Conservation (phyloP, 306 rosid genomes). For the Prunus mongolica region DNA sequence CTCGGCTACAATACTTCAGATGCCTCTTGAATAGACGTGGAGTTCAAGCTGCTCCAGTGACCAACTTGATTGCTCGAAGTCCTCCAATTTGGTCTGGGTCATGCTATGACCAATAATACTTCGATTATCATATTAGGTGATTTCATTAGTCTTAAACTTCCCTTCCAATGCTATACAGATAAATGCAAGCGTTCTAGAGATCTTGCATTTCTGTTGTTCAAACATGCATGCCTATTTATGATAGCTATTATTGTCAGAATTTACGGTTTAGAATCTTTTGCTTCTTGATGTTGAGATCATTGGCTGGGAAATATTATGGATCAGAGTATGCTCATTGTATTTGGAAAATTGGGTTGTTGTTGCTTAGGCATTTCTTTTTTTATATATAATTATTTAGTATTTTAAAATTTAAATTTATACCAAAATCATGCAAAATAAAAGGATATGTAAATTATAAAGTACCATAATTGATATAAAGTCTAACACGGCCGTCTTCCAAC, state of each 20-base stretch:
- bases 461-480: too few species aligned
- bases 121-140: not conserved
- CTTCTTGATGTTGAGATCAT: not conserved
- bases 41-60: slow-evolving; percentile 78
- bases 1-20: slow-evolving; percentile 70
- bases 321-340: not conserved
- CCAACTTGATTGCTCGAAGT: slow-evolving; percentile 55
- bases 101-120: slow-evolving; percentile 65
- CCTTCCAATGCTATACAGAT: not conserved
- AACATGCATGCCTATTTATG: not conserved
- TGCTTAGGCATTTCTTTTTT: too few species aligned
- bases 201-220: not conserved
- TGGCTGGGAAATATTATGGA: not conserved
- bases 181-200: not conserved
- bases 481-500: too few species aligned
- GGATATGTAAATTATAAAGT: too few species aligned
- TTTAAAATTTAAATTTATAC: too few species aligned
- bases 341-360: not conserved
- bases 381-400: too few species aligned
- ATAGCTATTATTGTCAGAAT: not conserved
- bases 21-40: slow-evolving; percentile 84
- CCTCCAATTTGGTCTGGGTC: slow-evolving; percentile 83
- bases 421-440: too few species aligned
- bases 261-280: not conserved
- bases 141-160: not conserved